Conservation (phyloP, 805 yeast genomes). For the Ogataea henricii region DNA sequence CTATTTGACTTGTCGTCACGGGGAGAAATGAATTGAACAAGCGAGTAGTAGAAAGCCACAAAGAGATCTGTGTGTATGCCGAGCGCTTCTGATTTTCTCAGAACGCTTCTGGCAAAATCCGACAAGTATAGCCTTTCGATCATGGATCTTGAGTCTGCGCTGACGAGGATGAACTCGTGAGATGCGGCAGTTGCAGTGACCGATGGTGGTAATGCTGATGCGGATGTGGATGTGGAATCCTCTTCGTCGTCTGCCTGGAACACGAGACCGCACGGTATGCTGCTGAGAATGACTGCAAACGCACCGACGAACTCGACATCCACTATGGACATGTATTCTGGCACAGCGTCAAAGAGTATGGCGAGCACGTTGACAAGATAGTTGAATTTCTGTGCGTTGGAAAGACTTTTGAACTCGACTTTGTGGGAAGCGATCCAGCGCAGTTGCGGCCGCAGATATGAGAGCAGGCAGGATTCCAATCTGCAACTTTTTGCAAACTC, state of each 20-base stretch:
- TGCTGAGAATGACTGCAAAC: slow-evolving; percentile 19
- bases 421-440: slow-evolving; percentile 12
- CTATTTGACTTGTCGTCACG: slow-evolving; percentile 5
- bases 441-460: slow-evolving; percentile 9
- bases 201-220: no score
- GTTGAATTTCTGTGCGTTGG: slow-evolving; percentile 12
- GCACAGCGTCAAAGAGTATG: slow-evolving; percentile 9
- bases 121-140: slow-evolving; percentile 19
- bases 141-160: neutral
- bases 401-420: neutral
- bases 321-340: slow-evolving; percentile 9
- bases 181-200: no score
- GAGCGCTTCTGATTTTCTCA: slow-evolving; percentile 10
- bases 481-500: neutral
- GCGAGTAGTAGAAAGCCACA: slow-evolving; percentile 20
- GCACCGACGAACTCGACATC: slow-evolving; percentile 15
- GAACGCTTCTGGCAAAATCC: slow-evolving; percentile 15
- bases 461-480: slow-evolving; percentile 1
- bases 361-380: slow-evolving; percentile 18
- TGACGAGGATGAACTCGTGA: slow-evolving; percentile 7
- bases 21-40: slow-evolving; percentile 23
- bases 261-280: slow-evolving; percentile 18
- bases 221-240: neutral
- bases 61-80: slow-evolving; percentile 16
- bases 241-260: slow-evolving; percentile 17